Conservation (phyloP, 352 stramenopile genomes). For the Globisporangium splendens region DNA sequence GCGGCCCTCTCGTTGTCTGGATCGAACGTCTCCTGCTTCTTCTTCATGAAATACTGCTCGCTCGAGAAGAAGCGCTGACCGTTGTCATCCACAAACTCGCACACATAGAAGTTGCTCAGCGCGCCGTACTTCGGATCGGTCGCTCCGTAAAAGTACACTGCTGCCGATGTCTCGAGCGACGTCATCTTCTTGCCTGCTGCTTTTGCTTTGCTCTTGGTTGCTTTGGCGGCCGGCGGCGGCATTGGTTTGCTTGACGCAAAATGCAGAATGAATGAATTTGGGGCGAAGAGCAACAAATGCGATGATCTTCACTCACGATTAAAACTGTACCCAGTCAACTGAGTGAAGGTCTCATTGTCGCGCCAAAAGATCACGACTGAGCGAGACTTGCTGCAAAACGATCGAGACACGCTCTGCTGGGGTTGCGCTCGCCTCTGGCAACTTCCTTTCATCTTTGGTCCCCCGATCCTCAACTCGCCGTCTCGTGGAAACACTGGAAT, state of each 20-base stretch:
- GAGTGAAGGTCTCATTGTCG: slow-evolving; percentile 1
- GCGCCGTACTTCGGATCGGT: slow-evolving; percentile 35
- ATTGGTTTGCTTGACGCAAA: no score
- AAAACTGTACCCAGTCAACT: not conserved
- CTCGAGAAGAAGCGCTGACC: slow-evolving; percentile 50
- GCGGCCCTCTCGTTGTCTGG: slow-evolving; percentile 34
- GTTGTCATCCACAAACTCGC: slow-evolving; percentile 33
- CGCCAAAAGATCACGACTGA: not conserved
- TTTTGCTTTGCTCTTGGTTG: slow-evolving; percentile 1
- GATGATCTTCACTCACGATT: not conserved
- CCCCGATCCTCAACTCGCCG: no score
- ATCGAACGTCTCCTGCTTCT: slow-evolving; percentile 67
- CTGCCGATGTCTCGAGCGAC: slow-evolving; percentile 27
- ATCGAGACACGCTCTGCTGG: no score
- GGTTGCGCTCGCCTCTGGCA: no score
- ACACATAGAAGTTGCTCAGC: slow-evolving; percentile 66
- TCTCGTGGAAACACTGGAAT: no score
- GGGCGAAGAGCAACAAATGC: not conserved
- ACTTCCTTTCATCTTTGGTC: no score
- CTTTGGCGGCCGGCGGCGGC: no score
- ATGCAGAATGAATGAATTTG: not conserved
- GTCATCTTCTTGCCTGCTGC: slow-evolving; percentile 9
- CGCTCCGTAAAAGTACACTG: slow-evolving; percentile 59
- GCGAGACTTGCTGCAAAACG: no score
- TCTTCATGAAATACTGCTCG: slow-evolving; percentile 75